Evolutionary conservation across 208 protist species (phyloP).

Genomic region (Wallacemonas rigidus): DNA sequence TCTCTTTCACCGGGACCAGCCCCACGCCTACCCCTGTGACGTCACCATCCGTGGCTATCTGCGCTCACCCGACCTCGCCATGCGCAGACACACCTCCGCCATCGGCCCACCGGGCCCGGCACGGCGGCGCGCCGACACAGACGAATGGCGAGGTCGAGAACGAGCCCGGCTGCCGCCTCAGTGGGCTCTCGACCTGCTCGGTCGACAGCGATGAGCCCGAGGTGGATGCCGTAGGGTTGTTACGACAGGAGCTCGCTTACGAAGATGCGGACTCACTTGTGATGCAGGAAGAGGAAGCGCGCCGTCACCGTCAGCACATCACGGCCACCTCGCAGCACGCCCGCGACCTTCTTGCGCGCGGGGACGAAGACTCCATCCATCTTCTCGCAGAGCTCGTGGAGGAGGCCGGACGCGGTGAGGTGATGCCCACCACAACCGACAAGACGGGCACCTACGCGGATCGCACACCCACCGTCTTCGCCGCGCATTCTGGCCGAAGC

Average conservation of each 20-base stretch:
- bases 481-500: too few species aligned
- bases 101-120: too few species aligned
- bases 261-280: constrained; percentile 41
- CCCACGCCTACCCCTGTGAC: not conserved
- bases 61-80: too few species aligned
- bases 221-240: constrained; percentile 38
- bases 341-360: constrained; percentile 26
- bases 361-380: constrained; percentile 24
- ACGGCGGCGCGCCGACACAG: not conserved
- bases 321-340: constrained; percentile 39
- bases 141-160: not conserved
- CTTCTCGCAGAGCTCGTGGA: constrained; percentile 19
- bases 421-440: not conserved
- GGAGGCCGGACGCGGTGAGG: constrained; percentile 6
- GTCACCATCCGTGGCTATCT: too few species aligned
- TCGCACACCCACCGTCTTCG: not conserved
- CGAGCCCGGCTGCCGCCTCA: constrained; percentile 10
- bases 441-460: not conserved
- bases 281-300: constrained; percentile 17
- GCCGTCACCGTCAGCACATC: constrained; percentile 26
- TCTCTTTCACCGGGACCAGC: not conserved
- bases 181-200: constrained; percentile 23
- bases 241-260: constrained; percentile 25
- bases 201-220: constrained; percentile 36
- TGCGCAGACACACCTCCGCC: too few species aligned